These are phyloP conservation scores for Hypoxylon sp. DNA, from an alignment of 2,329 filamentous ascomycete genomes.

Conservation along the genomic window DNA sequence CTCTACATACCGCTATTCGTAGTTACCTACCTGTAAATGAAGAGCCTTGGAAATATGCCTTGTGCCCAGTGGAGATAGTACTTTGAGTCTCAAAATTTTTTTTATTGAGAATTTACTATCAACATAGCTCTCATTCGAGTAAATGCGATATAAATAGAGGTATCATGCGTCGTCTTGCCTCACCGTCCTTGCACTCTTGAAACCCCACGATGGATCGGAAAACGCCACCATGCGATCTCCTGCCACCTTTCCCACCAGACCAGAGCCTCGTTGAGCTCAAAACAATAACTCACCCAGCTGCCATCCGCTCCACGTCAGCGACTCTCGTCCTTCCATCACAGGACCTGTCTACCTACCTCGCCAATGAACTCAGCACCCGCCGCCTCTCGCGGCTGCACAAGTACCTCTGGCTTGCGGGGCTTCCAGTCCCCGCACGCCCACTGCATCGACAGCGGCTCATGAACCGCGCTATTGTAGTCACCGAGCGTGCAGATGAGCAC, in stretches of 20 bases:
- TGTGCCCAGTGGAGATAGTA: neutral
- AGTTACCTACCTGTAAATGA: neutral
- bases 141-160: neutral
- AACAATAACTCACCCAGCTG: conserved; percentile 15
- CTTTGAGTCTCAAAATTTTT: neutral
- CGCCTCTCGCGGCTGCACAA: conserved; percentile 39
- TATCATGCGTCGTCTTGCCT: neutral
- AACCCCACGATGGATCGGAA: conserved; percentile 6
- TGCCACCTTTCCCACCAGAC: conserved; percentile 15
- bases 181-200: neutral
- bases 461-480: conserved; percentile 51
- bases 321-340: conserved; percentile 14
- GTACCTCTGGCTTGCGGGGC: conserved; percentile 46
- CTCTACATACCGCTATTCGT: neutral
- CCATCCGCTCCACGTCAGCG: conserved; percentile 14
- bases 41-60: neutral
- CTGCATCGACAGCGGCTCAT: conserved; percentile 51
- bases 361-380: conserved; percentile 33
- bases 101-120: neutral
- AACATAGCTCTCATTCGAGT: neutral
- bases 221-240: neutral
- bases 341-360: conserved; percentile 23
- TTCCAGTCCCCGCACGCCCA: conserved; percentile 41
- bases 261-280: conserved; percentile 23
- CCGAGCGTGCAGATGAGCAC: conserved; percentile 53